Percentiles rank a stretch among this genome's conserved stretches.
phyloP scores from a whole-genome alignment of 495 filamentous ascomycete species.

The Glonium stellatum region DNA sequence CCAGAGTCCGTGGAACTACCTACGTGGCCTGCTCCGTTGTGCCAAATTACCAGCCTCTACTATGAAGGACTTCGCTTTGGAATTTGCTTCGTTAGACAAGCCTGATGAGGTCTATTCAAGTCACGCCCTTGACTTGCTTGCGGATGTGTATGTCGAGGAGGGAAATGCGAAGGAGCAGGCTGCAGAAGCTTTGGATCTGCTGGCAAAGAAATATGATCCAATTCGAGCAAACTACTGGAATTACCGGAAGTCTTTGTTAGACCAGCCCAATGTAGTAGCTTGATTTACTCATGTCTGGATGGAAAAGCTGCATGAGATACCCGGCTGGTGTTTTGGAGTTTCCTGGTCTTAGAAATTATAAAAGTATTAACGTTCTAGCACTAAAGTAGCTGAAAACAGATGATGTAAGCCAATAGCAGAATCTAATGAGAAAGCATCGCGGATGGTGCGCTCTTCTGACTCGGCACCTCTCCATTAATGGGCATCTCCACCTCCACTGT shows the following conservation, averaged over 20 bases:
- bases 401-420: background rate
- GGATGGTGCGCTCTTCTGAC: conserved; percentile 11
- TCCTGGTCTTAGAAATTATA: background rate
- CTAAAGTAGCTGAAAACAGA: background rate
- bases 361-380: conserved; percentile 14
- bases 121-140: conserved; percentile 85
- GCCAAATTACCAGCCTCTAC: conserved; percentile 49
- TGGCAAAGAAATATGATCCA: conserved; percentile 83
- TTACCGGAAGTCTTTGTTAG: conserved; percentile 56
- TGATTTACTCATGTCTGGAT: background rate
- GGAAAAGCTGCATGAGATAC: conserved; percentile 3
- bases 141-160: conserved; percentile 64
- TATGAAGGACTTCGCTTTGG: conserved; percentile 56
- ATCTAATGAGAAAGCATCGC: background rate
- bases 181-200: conserved; percentile 57
- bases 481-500: conserved; percentile 17
- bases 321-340: conserved; percentile 1
- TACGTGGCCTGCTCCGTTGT: conserved; percentile 66
- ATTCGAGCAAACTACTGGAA: conserved; percentile 90
- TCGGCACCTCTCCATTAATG: conserved; percentile 19
- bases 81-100: conserved; percentile 53
- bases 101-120: conserved; percentile 43
- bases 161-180: conserved; percentile 52
- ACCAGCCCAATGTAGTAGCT: conserved; percentile 1
- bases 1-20: conserved; percentile 86